A percentile compares a stretch with the other conserved stretches of the same genome.
These are phyloP conservation scores for Kuraishia capsulata DNA, from an alignment of 805 yeast species.

Conservation along the genomic window DNA sequence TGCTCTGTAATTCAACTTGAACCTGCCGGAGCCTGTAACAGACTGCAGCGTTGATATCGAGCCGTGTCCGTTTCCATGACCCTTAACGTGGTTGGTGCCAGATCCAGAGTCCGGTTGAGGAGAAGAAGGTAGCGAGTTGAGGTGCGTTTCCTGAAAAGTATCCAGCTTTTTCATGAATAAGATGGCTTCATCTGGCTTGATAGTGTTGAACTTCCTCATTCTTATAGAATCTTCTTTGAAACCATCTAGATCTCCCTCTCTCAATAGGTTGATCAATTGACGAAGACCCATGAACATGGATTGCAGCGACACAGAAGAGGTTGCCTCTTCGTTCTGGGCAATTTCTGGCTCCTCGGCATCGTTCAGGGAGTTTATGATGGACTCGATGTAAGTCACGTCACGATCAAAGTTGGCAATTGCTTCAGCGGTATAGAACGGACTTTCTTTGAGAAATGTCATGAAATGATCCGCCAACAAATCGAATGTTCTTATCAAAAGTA, in stretches of 20 bases:
- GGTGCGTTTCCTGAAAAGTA: conserved; percentile 12
- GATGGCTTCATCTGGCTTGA: conserved; percentile 65
- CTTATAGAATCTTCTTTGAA: conserved; percentile 48
- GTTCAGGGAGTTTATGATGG: conserved; percentile 31
- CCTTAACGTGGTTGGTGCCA: background rate
- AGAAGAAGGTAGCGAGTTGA: background rate
- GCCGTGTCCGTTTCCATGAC: background rate
- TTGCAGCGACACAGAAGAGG: conserved; percentile 39
- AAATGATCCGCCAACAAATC: conserved; percentile 75
- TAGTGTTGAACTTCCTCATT: conserved; percentile 61
- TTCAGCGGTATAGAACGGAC: conserved; percentile 48
- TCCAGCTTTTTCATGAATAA: conserved; percentile 47
- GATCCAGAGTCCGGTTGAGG: background rate
- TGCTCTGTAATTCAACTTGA: conserved; percentile 1
- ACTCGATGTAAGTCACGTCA: conserved; percentile 73
- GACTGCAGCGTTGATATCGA: background rate
- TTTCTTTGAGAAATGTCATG: conserved; percentile 45
- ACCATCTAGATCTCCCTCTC: conserved; percentile 53
- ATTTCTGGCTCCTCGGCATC: conserved; percentile 10
- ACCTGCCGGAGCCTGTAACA: conserved; percentile 2
- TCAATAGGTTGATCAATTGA: conserved; percentile 68
- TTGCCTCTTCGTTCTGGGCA: conserved; percentile 8
- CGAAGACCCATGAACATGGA: conserved; percentile 72
- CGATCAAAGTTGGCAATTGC: conserved; percentile 67
- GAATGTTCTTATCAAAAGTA: conserved; percentile 78